These are phyloP conservation scores for Xerocomellus dryophilus DNA, from an alignment of 768 basidiomycete species.

Conservation along the genomic window DNA sequence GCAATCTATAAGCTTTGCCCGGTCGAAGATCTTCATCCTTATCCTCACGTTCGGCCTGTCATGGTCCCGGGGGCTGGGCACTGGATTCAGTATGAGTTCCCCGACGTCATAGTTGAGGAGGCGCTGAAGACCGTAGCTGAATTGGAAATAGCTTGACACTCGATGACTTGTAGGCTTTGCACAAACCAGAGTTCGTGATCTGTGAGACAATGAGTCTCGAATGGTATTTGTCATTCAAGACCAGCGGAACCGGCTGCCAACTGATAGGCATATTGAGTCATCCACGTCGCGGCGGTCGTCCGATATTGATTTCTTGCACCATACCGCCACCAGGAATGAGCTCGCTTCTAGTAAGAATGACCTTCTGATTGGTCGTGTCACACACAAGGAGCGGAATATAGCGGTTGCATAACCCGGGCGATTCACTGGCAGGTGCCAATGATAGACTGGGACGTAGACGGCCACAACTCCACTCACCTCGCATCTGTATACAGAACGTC, in stretches of 20 bases:
- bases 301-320: not conserved
- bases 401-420: not conserved
- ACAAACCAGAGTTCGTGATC: not conserved
- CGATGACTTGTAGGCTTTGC: not conserved
- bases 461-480: not conserved
- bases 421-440: too few relatives aligned
- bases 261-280: not conserved
- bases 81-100: constrained; percentile 27
- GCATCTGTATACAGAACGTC: not conserved
- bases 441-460: too few relatives aligned
- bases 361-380: not conserved
- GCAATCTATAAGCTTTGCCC: not conserved
- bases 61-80: constrained; percentile 17
- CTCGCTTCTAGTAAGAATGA: not conserved
- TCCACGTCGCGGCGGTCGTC: not conserved
- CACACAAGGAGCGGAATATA: too few relatives aligned
- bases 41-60: constrained; percentile 12
- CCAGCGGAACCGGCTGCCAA: not conserved
- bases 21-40: constrained; percentile 12
- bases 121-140: constrained; percentile 16
- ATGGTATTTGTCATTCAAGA: not conserved
- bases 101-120: constrained; percentile 19
- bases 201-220: not conserved
- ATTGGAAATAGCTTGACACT: not conserved
- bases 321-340: not conserved